These are phyloP conservation scores for Phalaenopsis aphrodite DNA, from an alignment of 106 monocot genomes.

Conservation along the genomic window DNA sequence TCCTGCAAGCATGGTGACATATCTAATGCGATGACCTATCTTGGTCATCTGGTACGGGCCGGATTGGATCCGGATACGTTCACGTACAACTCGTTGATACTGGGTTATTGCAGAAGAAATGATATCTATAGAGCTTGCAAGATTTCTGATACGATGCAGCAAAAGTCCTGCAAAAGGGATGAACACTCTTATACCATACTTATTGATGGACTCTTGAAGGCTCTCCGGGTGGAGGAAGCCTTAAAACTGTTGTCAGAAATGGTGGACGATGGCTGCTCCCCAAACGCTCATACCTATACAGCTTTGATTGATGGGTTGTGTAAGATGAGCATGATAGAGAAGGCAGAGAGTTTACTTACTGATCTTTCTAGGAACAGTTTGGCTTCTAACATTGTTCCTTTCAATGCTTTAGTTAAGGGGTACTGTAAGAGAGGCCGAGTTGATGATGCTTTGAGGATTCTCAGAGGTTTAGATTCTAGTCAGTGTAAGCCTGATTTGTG, in stretches of 20 bases:
- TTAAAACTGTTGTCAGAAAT: background rate
- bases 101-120: conserved; percentile 8
- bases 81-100: conserved; percentile 9
- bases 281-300: conserved; percentile 2
- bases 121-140: conserved; percentile 2
- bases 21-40: background rate
- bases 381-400: conserved; percentile 3
- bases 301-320: conserved; percentile 3
- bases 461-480: background rate
- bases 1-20: background rate
- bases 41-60: conserved; percentile 2
- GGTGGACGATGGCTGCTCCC: background rate
- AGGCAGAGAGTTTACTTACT: background rate
- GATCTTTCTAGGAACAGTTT: background rate
- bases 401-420: conserved; percentile 9
- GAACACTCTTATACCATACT: conserved; percentile 5
- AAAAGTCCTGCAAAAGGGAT: conserved; percentile 2
- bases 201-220: conserved; percentile 8
- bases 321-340: conserved; percentile 1
- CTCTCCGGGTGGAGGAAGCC: conserved; percentile 6
- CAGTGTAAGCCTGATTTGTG: conserved; percentile 16
- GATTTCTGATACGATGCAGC: background rate
- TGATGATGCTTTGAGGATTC: conserved; percentile 9
- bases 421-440: conserved; percentile 3
- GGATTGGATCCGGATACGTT: background rate